Base-by-base conservation (phyloP, 129 eudicot genomes). In the Artemisia argyi region DNA sequence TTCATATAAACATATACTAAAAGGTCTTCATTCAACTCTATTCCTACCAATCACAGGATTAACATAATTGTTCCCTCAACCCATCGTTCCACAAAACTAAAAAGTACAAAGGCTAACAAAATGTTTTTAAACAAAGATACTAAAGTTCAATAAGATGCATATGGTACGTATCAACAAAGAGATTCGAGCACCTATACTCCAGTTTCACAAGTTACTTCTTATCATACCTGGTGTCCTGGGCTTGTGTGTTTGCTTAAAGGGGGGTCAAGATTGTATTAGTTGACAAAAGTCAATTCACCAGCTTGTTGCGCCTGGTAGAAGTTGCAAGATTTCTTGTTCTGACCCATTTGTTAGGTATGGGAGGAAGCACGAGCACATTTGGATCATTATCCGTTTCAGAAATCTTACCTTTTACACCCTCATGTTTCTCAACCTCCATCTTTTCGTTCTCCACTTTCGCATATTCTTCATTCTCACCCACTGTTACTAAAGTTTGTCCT, bases 251-350 rank as follows among this genome's bases (percentile, higher is more conserved):
- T 51, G 56, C 56, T 13, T 52, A 52, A 52, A 5, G 57, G 2
- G 46, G 46, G 68, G 49, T 35, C 18, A 7, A 28, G 61, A 15
- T 55, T 66, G 42, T 39, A 39, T 8, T 39, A 39, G 77, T 75
- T 57, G 79, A 75, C 60, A 30, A 56, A 66, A 56, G 73, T 75
- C 79, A 75, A 75, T 15, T 58, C 46, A 1, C 46, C 46, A 39
- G 46, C 46, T 39, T 7, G 80, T 61, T 76, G 74, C 61, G 49
- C 50, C 22, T 76, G 74, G 61, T 67, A 67, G n/a, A 76, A 30
- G 66, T 82, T 89, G 82, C 92, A 89, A 20, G 90, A 78, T 73
- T 86, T 84, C 76, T 86, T 89, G 35, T 89, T 89, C 70, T 89
- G 96, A 72, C 96, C 93, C 0, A 79, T 76, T 59, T 89, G 88